A percentile compares a stretch with the other conserved stretches of the same genome.
Conservation (phyloP, 2,329 filamentous ascomycete genomes). For the Talaromyces sp. region DNA sequence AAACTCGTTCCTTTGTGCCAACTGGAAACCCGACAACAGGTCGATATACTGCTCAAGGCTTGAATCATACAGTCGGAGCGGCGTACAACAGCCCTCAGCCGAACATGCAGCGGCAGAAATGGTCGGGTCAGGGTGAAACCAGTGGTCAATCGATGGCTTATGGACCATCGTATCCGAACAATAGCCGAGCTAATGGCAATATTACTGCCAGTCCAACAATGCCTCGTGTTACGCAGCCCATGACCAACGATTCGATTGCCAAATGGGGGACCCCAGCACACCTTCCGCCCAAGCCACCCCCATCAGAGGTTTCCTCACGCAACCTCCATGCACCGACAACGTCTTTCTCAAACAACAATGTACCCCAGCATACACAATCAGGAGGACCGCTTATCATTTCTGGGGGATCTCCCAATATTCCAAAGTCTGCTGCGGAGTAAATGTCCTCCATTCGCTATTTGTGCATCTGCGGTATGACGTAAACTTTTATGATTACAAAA, state of each 20-base stretch:
- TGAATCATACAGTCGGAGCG: slow-evolving; percentile 27
- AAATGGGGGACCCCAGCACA: slow-evolving; percentile 52
- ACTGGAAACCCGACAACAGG: slow-evolving; percentile 40
- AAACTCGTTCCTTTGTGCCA: slow-evolving; percentile 88
- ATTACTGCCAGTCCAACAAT: slow-evolving; percentile 21
- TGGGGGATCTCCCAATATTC: slow-evolving; percentile 28
- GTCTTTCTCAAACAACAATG: slow-evolving; percentile 25
- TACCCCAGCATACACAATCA: slow-evolving; percentile 22
- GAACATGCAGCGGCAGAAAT: slow-evolving; percentile 25
- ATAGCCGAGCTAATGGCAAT: slow-evolving; percentile 25
- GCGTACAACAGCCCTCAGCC: slow-evolving; percentile 31
- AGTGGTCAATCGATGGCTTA: slow-evolving; percentile 15
- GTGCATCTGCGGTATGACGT: slow-evolving; percentile 20
- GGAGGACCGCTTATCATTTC: slow-evolving; percentile 41
- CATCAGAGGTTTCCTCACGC: slow-evolving; percentile 43
- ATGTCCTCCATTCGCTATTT: slow-evolving; percentile 4
- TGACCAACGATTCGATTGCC: slow-evolving; percentile 40
- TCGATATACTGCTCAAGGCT: slow-evolving; percentile 34
- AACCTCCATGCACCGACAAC: slow-evolving; percentile 22
- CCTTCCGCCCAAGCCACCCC: slow-evolving; percentile 50
- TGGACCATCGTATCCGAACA: slow-evolving; percentile 15
- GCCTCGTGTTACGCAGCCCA: slow-evolving; percentile 23
- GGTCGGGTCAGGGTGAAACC: slow-evolving; percentile 8
- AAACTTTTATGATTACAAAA: slow-evolving; percentile 8
- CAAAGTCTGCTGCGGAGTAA: slow-evolving; percentile 25